A percentile compares a stretch with the other conserved stretches of the same genome.
Conservation (phyloP, 2,329 filamentous ascomycete species). For the Chrysoporthe puriensis region DNA sequence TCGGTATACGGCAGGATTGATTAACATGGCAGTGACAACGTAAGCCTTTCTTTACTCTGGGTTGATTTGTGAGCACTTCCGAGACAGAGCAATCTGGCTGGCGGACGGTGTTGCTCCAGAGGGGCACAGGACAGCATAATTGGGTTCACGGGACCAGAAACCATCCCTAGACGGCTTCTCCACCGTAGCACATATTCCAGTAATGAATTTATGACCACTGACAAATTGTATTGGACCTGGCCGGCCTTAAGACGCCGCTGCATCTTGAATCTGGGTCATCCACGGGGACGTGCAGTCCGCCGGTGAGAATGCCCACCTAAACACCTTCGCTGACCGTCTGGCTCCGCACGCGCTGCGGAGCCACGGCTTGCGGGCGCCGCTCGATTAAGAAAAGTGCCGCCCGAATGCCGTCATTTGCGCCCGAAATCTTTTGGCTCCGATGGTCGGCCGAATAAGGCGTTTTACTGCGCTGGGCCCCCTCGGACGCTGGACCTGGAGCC, state of each 20-base stretch:
- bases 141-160: neutral
- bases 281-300: too few species aligned
- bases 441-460: constrained; percentile 4
- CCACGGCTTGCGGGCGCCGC: too few species aligned
- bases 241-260: too few species aligned
- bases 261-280: too few species aligned
- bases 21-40: neutral
- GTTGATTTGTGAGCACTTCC: neutral
- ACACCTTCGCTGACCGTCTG: too few species aligned
- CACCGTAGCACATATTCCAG: neutral
- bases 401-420: constrained; percentile 9
- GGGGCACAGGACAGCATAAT: neutral
- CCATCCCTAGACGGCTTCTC: neutral
- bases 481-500: neutral
- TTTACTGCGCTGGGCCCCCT: too few species aligned
- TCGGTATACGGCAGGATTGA: neutral
- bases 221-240: too few species aligned
- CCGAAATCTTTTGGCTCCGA: constrained; percentile 14
- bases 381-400: neutral
- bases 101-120: neutral
- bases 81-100: constrained; percentile 8
- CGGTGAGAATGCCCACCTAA: too few species aligned
- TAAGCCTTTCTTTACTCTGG: neutral
- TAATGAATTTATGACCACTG: neutral
- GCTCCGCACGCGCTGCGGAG: too few species aligned